Percentiles rank a stretch among this genome's conserved stretches.
These are phyloP conservation scores for Aristolochia californica DNA, from an alignment of 164 flowering plant genomes.

Conservation along the genomic window DNA sequence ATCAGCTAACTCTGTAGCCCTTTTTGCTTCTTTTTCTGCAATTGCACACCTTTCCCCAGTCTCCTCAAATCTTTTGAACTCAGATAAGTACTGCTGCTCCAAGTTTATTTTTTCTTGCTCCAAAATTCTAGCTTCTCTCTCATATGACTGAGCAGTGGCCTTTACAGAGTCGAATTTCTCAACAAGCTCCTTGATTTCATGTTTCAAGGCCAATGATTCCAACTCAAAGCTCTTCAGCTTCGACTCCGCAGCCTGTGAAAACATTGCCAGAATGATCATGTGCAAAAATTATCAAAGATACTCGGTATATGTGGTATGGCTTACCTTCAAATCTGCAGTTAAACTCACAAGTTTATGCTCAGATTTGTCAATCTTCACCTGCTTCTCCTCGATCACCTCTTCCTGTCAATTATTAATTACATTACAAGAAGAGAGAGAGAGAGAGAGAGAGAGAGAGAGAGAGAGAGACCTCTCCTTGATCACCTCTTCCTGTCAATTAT, in stretches of 20 bases:
- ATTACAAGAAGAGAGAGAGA: neutral
- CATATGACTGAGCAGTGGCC: conserved; percentile 59
- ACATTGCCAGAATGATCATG: neutral
- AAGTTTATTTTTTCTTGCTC: conserved; percentile 70
- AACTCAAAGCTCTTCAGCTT: conserved; percentile 55
- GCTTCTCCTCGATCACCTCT: conserved; percentile 63
- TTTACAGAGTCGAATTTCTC: conserved; percentile 57
- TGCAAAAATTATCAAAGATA: neutral
- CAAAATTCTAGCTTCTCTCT: conserved; percentile 55
- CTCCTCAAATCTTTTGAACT: conserved; percentile 69
- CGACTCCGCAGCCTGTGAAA: conserved; percentile 72
- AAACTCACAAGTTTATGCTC: conserved; percentile 77
- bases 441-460: conserved; percentile 5
- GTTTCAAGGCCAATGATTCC: conserved; percentile 48
- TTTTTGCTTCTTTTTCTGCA: conserved; percentile 81
- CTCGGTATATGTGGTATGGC: neutral
- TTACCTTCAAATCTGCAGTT: conserved; percentile 68
- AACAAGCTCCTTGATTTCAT: conserved; percentile 46
- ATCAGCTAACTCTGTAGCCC: conserved; percentile 82
- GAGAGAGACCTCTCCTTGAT: conserved; percentile 42
- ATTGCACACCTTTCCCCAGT: conserved; percentile 62
- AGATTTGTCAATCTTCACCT: conserved; percentile 56
- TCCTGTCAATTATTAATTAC: conserved; percentile 41
- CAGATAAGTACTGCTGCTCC: conserved; percentile 65
- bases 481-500: conserved; percentile 65